Base-by-base conservation (phyloP, 768 basidiomycete genomes). In the Mrakia hoshinonis region DNA sequence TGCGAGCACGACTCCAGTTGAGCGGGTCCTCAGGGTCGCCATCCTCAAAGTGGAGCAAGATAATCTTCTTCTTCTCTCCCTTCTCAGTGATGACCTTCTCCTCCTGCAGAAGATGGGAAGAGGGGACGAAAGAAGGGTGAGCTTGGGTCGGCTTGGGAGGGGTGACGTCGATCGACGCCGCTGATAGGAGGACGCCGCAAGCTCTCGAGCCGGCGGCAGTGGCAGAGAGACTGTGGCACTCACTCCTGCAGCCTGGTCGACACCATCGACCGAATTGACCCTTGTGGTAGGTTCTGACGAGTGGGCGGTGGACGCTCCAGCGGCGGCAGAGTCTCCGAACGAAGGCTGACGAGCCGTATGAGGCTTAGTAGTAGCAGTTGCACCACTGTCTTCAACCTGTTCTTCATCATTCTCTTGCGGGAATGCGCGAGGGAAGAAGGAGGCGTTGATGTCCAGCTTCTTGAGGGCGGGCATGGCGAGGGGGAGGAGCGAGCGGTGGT, bases 31-130 rank as follows among this genome's bases (percentile, higher is more conserved):
- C 58, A 3, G 76, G 76, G 65, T 76, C 76, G 38, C 71, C 69
- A 31, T 74, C 69, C 48, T 76, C 76, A 64, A 76, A 76, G 24
- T 72, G 67, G 24, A 76, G 69, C 18, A 76, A 68, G 12, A 72
- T 68, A 48, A 76, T 72, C 71, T 74, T 76, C 24, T 31, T 47
- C 51, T 43, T 34, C 9, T 48, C 29, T 9, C 58, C 60, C 51
- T 52, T 48, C 10, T 48, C 43, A 22, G 48, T 66, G 43, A 47
- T 66, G 20, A 48, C 48, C 20, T 51, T 66, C 4, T 26, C 46
- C 29, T 24, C 24, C 64, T 66, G 38, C 24, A 52, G 11, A 6
- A 58, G n/a, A 51, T 12, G 34, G 10, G 43, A 18, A 49, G 4
- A 46, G 24, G 46, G 24, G 20, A 4, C 46, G 29, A 13, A 51